phyloP scores from a whole-genome alignment of 2,329 filamentous ascomycete species.

The Corynespora cassiicola region DNA sequence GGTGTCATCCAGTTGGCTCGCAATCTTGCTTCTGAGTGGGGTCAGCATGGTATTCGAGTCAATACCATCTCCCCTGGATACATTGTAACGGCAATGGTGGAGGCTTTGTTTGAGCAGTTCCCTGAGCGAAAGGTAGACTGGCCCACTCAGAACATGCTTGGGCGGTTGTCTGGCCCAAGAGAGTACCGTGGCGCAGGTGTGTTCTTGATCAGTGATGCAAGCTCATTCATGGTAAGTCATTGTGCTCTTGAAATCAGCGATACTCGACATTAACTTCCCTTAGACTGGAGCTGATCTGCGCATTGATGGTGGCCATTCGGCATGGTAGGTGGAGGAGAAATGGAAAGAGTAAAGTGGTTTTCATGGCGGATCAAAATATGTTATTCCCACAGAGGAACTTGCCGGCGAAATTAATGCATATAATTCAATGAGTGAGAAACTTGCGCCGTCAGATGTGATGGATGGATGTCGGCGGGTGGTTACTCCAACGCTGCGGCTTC shows the following conservation, averaged over 20 bases:
- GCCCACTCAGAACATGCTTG: slow-evolving; percentile 87
- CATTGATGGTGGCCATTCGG: slow-evolving; percentile 47
- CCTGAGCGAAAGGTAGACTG: slow-evolving; percentile 73
- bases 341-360: too few species aligned
- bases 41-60: slow-evolving; percentile 73
- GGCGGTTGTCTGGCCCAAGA: slow-evolving; percentile 38
- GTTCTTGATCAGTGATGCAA: slow-evolving; percentile 48
- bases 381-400: slow-evolving; percentile 8
- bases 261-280: slow-evolving; percentile 8
- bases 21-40: slow-evolving; percentile 78
- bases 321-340: too few species aligned
- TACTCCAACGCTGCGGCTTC: too few species aligned
- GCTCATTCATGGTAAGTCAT: slow-evolving; percentile 45
- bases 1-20: slow-evolving; percentile 74
- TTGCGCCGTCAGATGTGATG: too few species aligned
- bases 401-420: background rate
- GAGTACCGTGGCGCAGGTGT: slow-evolving; percentile 48
- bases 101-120: slow-evolving; percentile 76
- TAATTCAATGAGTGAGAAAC: too few species aligned
- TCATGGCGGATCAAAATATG: background rate
- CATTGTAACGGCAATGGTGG: slow-evolving; percentile 83
- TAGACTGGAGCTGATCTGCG: slow-evolving; percentile 45
- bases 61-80: slow-evolving; percentile 84
- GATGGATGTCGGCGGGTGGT: too few species aligned
- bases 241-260: background rate